Conservation (phyloP, 1,139 yeast species). For the Blastobotrys apis region DNA sequence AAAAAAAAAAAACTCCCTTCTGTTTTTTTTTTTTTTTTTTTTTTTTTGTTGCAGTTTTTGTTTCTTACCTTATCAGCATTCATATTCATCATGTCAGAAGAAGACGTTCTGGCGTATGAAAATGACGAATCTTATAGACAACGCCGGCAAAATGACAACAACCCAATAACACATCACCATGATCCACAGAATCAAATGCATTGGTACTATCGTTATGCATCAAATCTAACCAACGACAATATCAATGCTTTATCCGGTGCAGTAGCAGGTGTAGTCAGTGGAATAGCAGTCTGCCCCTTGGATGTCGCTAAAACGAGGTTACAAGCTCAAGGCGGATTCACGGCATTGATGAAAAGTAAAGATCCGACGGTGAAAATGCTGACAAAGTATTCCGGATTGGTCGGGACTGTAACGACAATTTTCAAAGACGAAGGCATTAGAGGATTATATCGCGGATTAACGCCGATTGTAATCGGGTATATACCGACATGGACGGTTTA, state of each 20-base stretch:
- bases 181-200: too few species aligned
- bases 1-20: too few species aligned
- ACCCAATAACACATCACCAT: too few species aligned
- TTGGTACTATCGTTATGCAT: not conserved
- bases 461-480: slow-evolving; percentile 88
- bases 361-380: slow-evolving; percentile 15
- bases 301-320: slow-evolving; percentile 92
- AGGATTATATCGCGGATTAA: slow-evolving; percentile 86
- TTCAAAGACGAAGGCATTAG: slow-evolving; percentile 69
- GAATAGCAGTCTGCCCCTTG: slow-evolving; percentile 86
- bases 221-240: slow-evolving; percentile 30
- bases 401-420: slow-evolving; percentile 60
- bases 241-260: slow-evolving; percentile 78
- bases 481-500: slow-evolving; percentile 98
- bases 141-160: slow-evolving; percentile 4
- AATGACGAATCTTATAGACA: slow-evolving; percentile 10
- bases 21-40: too few species aligned
- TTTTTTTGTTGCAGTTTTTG: too few species aligned
- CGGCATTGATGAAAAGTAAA: slow-evolving; percentile 13
- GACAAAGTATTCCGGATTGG: slow-evolving; percentile 51
- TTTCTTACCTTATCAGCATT: too few species aligned
- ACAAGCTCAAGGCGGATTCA: slow-evolving; percentile 83
- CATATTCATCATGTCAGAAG: slow-evolving; percentile 18
- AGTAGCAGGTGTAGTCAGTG: slow-evolving; percentile 84
- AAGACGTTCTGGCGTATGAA: slow-evolving; percentile 14